Base-by-base conservation (phyloP, 257 asterid genomes). In the Primulina tabacum region DNA sequence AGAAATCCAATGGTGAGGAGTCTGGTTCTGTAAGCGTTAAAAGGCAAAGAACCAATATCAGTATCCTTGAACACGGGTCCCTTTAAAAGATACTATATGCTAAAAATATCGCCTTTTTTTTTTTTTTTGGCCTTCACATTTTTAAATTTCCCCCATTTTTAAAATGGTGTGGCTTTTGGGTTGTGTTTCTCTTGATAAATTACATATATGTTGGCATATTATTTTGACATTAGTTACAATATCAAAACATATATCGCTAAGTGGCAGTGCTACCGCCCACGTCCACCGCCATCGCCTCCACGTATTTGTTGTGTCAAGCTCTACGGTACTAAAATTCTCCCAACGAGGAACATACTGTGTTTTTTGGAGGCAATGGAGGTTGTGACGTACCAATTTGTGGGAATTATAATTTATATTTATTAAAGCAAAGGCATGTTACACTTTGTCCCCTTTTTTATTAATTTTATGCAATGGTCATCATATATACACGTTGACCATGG, bases 11-110 rank as follows among this genome's bases (percentile, higher is more conserved):
- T n/a, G 86, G 88, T 5, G 96, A 82, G 16, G 90, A 81, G 5
- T 83, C 92, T 7, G 87, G 80, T 73, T 77, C 96, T 0, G 95
- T 86, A 17, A 86, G 73, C 75, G 90, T 82, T 75, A 90, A 90
- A 86, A 81, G 96, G 69, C 97, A 87, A 77, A 84, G 92, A 75
- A 88, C 94, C 32, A 87, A 86, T 57, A 76, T 78, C 64, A 85
- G 68, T 77, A 80, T 84, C 80, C 87, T 86, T 71, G 80, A 84
- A 57, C 81, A 78, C 73, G 73, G 83, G 82, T 77, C 87, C 67
- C 75, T 84, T 70, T 82, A 65, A 73, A 53, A 56, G 18, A 55
- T 21, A 40, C 16, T 8, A 38, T 37, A 38, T 37, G 9, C 11
- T 35, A 24, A 32, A 24, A 50, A 64, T 37, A 56, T 26, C 26